Percentiles rank a stretch among this genome's conserved stretches.
phyloP scores from a whole-genome alignment of 1,139 yeast species.

The Debaryomyces singareniensis region DNA sequence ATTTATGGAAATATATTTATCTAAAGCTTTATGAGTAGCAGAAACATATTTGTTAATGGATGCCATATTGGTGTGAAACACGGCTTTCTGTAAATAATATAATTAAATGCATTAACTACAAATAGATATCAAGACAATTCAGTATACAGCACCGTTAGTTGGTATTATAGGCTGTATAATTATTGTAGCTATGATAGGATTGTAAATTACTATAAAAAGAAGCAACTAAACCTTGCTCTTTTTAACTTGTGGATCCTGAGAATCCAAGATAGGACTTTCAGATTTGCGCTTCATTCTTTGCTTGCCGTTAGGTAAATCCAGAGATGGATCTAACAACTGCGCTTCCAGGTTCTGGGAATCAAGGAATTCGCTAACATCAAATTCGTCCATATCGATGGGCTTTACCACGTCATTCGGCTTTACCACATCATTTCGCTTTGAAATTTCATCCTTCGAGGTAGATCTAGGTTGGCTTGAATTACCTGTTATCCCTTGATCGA shows the following conservation, averaged over 20 bases:
- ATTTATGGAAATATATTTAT: too few species aligned
- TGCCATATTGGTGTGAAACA: too few species aligned
- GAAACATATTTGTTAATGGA: too few species aligned
- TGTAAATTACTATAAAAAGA: too few species aligned
- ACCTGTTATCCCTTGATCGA: constrained; percentile 10
- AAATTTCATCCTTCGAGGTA: background rate
- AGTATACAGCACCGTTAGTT: too few species aligned
- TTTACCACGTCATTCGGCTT: constrained; percentile 2
- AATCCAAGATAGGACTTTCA: background rate
- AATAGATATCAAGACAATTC: too few species aligned
- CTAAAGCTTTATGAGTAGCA: too few species aligned
- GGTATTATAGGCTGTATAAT: too few species aligned
- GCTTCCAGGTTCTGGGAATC: constrained; percentile 8
- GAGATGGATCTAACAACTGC: constrained; percentile 3
- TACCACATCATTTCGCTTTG: constrained; percentile 1
- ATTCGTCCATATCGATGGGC: constrained; percentile 22
- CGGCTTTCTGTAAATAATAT: too few species aligned
- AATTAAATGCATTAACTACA: too few species aligned
- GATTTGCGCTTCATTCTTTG: background rate
- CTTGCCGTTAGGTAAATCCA: background rate
- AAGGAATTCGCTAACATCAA: constrained; percentile 35
- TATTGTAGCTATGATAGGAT: too few species aligned
- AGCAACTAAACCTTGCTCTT: constrained; percentile 5
- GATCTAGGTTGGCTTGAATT: constrained; percentile 3
- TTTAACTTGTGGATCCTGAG: background rate